These are phyloP conservation scores for Hanseniaspora pseudoguilliermondii DNA, from an alignment of 805 yeast species.

Conservation along the genomic window DNA sequence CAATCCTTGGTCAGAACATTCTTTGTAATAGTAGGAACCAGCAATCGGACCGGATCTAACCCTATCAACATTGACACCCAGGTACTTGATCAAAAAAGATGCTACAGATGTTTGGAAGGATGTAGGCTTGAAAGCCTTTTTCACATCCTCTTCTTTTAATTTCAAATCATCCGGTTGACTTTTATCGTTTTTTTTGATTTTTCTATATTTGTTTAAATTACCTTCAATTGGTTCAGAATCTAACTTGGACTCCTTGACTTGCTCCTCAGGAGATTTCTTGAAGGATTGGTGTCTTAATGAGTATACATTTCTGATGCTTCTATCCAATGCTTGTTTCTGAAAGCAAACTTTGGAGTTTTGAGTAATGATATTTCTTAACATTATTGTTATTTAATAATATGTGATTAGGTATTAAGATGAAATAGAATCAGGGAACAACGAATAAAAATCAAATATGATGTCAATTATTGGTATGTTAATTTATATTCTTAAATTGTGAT, in stretches of 20 bases:
- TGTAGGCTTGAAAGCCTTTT: slow-evolving; percentile 30
- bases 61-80: slow-evolving; percentile 80
- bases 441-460: too few relatives aligned
- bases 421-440: too few relatives aligned
- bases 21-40: slow-evolving; percentile 73
- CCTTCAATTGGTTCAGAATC: slow-evolving; percentile 18
- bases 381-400: neutral
- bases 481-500: too few relatives aligned
- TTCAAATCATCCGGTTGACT: slow-evolving; percentile 9
- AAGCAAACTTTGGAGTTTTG: neutral
- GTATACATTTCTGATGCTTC: neutral
- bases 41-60: slow-evolving; percentile 90
- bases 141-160: neutral
- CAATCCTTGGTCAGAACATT: slow-evolving; percentile 75
- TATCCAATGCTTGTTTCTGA: neutral
- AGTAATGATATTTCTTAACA: neutral
- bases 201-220: neutral
- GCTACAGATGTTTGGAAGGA: slow-evolving; percentile 47
- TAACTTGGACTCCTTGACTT: slow-evolving; percentile 20
- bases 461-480: too few relatives aligned
- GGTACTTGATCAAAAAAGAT: slow-evolving; percentile 44
- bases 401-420: too few relatives aligned
- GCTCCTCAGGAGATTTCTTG: slow-evolving; percentile 21
- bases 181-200: slow-evolving; percentile 3
- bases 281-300: slow-evolving; percentile 6